phyloP scores from a whole-genome alignment of 73 alveolate genomes.

The Paramecium tetraurelia region DNA sequence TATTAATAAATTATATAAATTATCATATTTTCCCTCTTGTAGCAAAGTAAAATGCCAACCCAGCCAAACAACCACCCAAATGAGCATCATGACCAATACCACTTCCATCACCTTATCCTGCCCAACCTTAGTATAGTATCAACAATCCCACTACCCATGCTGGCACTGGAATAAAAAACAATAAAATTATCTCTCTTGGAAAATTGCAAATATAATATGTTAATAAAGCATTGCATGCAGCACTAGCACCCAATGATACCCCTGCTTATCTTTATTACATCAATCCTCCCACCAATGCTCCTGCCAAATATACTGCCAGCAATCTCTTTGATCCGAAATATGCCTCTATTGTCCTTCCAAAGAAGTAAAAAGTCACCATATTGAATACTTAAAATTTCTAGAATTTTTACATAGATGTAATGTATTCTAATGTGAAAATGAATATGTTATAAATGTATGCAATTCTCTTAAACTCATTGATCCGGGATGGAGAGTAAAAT shows the following conservation, averaged over 20 bases:
- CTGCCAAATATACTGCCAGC: not conserved
- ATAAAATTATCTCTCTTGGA: conserved; percentile 11
- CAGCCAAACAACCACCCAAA: conserved; percentile 1
- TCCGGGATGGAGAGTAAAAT: not conserved
- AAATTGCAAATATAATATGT: conserved; percentile 39
- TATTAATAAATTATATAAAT: not conserved
- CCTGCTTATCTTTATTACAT: not conserved
- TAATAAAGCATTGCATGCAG: conserved; percentile 25
- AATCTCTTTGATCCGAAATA: conserved; percentile 35
- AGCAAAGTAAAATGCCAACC: not conserved
- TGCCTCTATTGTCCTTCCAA: conserved; percentile 45
- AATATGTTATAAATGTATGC: conserved; percentile 11
- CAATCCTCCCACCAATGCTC: conserved; percentile 23
- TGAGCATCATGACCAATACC: conserved; percentile 22
- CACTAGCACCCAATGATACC: not conserved
- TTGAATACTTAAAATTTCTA: not conserved
- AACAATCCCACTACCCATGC: conserved; percentile 49
- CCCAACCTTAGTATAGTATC: not conserved
- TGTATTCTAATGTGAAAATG: conserved; percentile 17
- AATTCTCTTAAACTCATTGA: not conserved
- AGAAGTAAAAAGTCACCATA: conserved; percentile 41
- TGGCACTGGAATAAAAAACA: conserved; percentile 27
- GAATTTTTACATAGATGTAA: not conserved
- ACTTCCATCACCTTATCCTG: not conserved
- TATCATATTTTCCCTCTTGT: conserved; percentile 38